Evolutionary conservation across 139 green algal species (phyloP).

Genomic region (Nannochloris sp.): DNA sequence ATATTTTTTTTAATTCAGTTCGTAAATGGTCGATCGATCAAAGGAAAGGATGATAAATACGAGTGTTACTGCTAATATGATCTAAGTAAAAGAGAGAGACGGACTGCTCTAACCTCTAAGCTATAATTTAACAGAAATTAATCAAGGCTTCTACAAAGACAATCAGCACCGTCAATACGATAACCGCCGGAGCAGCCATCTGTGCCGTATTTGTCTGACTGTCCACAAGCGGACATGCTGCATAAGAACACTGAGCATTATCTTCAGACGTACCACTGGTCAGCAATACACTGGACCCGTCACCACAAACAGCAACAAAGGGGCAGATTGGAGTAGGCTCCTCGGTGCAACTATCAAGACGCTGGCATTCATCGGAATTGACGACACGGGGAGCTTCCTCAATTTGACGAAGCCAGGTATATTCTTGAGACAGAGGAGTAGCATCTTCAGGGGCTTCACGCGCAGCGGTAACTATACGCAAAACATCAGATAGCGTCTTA

Average conservation of each 20-base stretch:
- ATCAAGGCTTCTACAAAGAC: conserved; percentile 26
- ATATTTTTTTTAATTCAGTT: no score
- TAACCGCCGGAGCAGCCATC: conserved; percentile 22
- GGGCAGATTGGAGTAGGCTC: conserved; percentile 27
- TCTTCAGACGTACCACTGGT: conserved; percentile 27
- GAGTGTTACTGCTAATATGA: no score
- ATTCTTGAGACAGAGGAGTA: not conserved
- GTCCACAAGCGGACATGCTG: not conserved
- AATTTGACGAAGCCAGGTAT: conserved; percentile 36
- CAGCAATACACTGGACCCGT: conserved; percentile 12
- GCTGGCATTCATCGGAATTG: conserved; percentile 8
- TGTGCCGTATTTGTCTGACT: conserved; percentile 3
- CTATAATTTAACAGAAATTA: conserved; percentile 23
- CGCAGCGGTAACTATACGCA: conserved; percentile 4
- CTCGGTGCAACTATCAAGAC: conserved; percentile 1
- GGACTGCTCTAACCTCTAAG: no score
- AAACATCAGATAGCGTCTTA: conserved; percentile 50
- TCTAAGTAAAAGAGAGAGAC: no score
- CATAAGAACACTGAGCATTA: conserved; percentile 40
- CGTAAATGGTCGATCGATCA: no score
- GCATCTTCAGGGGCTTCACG: not conserved
- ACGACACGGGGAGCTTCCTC: conserved; percentile 12
- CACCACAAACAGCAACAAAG: conserved; percentile 19
- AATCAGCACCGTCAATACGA: conserved; percentile 14
- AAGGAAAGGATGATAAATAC: no score